A percentile compares a stretch with the other conserved stretches of the same genome.
Evolutionary conservation across 371 early-diverging fungal genomes (phyloP).

Genomic region (Apophysomyces trapeziformis): DNA sequence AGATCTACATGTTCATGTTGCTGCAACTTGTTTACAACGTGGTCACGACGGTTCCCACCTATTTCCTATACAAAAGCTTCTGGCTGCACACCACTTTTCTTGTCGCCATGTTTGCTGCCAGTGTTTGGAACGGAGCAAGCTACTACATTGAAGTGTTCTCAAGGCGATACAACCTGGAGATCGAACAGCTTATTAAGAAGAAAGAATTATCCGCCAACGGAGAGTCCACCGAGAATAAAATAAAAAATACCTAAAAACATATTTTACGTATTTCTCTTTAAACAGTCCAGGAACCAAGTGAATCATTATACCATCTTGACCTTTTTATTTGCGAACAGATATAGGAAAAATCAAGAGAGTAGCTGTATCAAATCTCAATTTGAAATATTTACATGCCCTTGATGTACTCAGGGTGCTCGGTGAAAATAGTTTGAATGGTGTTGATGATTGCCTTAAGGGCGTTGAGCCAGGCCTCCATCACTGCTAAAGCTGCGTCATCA

Average conservation of each 20-base stretch:
- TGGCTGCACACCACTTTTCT: conserved; percentile 64
- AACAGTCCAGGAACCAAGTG: too few relatives aligned
- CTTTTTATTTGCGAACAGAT: too few relatives aligned
- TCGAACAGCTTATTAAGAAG: conserved; percentile 41
- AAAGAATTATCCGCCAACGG: conserved; percentile 17
- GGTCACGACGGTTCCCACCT: conserved; percentile 51
- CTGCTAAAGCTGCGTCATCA: conserved; percentile 51
- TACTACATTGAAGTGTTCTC: conserved; percentile 79
- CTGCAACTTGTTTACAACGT: conserved; percentile 64
- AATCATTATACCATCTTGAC: too few relatives aligned
- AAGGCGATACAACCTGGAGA: conserved; percentile 59
- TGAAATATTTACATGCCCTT: conserved; percentile 55
- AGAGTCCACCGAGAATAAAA: conserved; percentile 7
- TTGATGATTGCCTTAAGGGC: conserved; percentile 72
- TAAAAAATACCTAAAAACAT: background rate
- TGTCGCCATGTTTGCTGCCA: conserved; percentile 58
- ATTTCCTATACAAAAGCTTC: conserved; percentile 49
- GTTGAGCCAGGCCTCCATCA: conserved; percentile 71
- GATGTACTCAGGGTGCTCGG: conserved; percentile 44
- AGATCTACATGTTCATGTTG: conserved; percentile 68
- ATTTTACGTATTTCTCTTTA: too few relatives aligned
- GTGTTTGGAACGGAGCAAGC: conserved; percentile 74
- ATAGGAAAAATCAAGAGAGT: too few relatives aligned
- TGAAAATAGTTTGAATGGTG: conserved; percentile 30
- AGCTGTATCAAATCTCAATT: background rate